phyloP scores from a whole-genome alignment of 2,329 filamentous ascomycete species.

The Penicillium sclerotigenum region DNA sequence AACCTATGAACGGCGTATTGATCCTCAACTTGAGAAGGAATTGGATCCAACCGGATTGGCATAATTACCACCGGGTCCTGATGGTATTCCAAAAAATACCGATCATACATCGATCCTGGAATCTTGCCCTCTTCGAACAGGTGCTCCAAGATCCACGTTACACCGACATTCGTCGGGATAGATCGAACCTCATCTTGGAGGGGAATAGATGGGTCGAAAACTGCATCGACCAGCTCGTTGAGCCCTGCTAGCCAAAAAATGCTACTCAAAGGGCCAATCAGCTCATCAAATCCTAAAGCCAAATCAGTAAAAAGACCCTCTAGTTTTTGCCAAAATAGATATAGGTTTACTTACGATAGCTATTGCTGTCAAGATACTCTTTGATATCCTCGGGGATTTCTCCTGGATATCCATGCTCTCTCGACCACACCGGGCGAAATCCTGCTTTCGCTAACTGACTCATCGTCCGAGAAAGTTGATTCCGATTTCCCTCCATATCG shows the following conservation, averaged over 20 bases:
- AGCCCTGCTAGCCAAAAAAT: background rate
- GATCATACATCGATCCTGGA: background rate
- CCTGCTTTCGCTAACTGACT: background rate
- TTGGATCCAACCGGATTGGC: background rate
- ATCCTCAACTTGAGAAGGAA: background rate
- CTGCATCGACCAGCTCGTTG: background rate
- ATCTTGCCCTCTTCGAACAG: background rate
- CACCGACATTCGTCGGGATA: background rate
- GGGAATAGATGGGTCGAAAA: background rate
- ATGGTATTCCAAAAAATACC: background rate
- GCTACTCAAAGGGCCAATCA: background rate
- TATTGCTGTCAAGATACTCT: background rate
- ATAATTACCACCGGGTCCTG: background rate
- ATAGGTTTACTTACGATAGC: background rate
- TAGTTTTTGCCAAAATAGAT: background rate
- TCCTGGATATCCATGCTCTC: too few species aligned
- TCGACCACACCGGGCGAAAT: background rate
- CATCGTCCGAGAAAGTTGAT: background rate
- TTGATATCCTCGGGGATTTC: background rate
- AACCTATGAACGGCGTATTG: background rate
- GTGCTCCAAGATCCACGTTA: background rate
- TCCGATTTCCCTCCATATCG: background rate
- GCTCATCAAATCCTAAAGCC: background rate
- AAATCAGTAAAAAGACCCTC: background rate
- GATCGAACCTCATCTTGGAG: background rate